Evolutionary conservation across 805 yeast species (phyloP), one percentile per base, ranked within the genome.

Genomic region (Candida arabinofermentans): DNA sequence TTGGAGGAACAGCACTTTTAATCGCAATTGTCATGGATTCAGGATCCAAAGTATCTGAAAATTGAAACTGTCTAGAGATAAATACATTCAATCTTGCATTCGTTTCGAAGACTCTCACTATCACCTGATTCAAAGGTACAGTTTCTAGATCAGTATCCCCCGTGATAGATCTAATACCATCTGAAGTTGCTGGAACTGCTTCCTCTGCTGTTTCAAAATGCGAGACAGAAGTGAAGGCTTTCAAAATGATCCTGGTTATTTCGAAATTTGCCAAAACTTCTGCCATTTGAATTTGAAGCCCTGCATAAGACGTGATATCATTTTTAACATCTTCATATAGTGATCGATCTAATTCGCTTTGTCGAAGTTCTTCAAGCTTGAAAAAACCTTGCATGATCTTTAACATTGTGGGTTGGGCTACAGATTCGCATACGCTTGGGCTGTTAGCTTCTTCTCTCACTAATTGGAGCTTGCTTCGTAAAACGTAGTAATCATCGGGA

Each of bases 401-500:
- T 8, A n/a, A 9, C 12, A 22, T 14, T 3, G 23, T 8, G 9
- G 3, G 19, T 9, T 16, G 19, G 22, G 21, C 22, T 3, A 17
- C 34, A 6, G 14, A 8, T 22, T 27, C 19, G 8, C 35, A 41
- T 8, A 41, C 24, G 5, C 3, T 14, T 9, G 6, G 22, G 32
- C 27, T 22, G 13, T 34, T 33, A 18, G 27, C 27, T 12, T 14
- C 8, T 1, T 24, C 1, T 4, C 40, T 23, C n/a, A 34, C 13
- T 18, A 32, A 19, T n/a, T 24, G 18, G 13, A 41, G 21, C 2
- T 33, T 17, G 12, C 7, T 29, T 27, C 44, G 17, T 2, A 37
- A 32, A 13, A 23, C 16, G 31, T 41, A 41, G 14, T 26, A 41
- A 18, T 41, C 44, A 18, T 41, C 35, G 2, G 35, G 36, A 2